Evolutionary conservation across 1,284 basidiomycete genomes (phyloP).

Genomic region (Sanghuangporus weigelae): DNA sequence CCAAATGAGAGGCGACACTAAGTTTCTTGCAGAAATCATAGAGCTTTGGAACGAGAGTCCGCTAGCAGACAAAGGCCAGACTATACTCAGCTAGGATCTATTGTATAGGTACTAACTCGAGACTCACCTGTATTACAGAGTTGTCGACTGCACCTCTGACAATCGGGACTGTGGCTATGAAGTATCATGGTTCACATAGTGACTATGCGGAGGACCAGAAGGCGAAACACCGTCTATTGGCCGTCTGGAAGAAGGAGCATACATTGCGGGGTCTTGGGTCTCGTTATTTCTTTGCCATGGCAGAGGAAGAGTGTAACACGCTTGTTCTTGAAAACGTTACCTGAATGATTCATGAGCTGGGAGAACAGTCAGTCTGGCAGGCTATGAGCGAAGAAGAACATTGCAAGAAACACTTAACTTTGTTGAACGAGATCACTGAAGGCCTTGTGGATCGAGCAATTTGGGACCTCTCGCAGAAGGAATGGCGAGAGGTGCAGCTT

Average conservation of each 20-base stretch:
- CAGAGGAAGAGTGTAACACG: background rate
- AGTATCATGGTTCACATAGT: background rate
- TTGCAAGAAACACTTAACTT: background rate
- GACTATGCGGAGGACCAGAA: too few relatives aligned
- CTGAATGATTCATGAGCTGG: background rate
- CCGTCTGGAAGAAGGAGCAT: background rate
- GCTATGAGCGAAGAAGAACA: constrained; percentile 10
- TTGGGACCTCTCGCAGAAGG: constrained; percentile 15
- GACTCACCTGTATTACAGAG: too few relatives aligned
- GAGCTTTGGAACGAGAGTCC: constrained; percentile 2
- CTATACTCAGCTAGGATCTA: too few relatives aligned
- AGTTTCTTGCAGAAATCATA: background rate
- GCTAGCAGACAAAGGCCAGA: background rate
- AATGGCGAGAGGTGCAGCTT: constrained; percentile 15
- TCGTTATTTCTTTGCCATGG: background rate
- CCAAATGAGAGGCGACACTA: background rate
- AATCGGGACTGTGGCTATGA: background rate
- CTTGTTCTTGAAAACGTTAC: background rate
- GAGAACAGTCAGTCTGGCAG: constrained; percentile 15
- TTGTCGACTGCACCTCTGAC: constrained; percentile 6
- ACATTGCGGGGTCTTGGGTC: background rate
- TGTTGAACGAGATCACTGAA: constrained; percentile 4
- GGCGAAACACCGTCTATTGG: background rate
- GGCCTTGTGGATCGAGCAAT: constrained; percentile 19
- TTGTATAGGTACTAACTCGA: too few relatives aligned